A percentile compares a stretch with the other conserved stretches of the same genome.
Evolutionary conservation across 768 basidiomycete genomes (phyloP).

Genomic region (Udeniomyces megalosporus): DNA sequence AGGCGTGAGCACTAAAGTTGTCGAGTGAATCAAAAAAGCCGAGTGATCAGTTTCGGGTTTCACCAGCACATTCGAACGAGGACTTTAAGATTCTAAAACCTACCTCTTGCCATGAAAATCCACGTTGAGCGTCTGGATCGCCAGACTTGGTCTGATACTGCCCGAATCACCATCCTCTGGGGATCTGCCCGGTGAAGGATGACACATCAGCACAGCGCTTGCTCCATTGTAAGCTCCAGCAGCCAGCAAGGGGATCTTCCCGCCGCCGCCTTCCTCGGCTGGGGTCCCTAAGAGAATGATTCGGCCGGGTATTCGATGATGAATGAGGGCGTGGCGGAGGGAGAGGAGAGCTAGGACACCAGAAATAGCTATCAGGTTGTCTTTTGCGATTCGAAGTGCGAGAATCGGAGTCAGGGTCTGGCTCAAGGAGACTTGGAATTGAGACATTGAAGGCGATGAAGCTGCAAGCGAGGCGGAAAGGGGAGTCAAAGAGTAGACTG

Average conservation of each 20-base stretch:
- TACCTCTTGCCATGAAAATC: slow-evolving; percentile 17
- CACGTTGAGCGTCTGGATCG: slow-evolving; percentile 2
- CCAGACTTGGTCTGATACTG: background rate
- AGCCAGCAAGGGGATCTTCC: slow-evolving; percentile 18
- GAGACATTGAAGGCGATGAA: too few relatives aligned
- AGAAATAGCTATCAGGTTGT: slow-evolving; percentile 19
- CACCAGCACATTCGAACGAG: too few relatives aligned
- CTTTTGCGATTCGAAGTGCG: background rate
- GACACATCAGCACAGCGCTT: slow-evolving; percentile 21
- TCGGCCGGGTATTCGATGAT: slow-evolving; percentile 17
- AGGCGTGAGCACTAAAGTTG: slow-evolving; percentile 15
- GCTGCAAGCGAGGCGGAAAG: background rate
- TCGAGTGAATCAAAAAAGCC: too few relatives aligned
- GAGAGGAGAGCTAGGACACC: slow-evolving; percentile 18
- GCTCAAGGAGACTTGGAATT: background rate
- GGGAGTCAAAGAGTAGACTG: background rate
- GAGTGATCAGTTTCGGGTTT: too few relatives aligned
- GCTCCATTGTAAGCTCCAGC: slow-evolving; percentile 18
- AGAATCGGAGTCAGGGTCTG: background rate
- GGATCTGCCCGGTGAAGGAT: slow-evolving; percentile 2
- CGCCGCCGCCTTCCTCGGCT: slow-evolving; percentile 23
- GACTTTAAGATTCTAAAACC: too few relatives aligned
- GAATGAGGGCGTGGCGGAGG: slow-evolving; percentile 17
- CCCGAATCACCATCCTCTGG: background rate
- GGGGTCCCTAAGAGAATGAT: slow-evolving; percentile 21